These are phyloP conservation scores for Aphanomyces invadans DNA, from an alignment of 352 stramenopile genomes.

Conservation along the genomic window DNA sequence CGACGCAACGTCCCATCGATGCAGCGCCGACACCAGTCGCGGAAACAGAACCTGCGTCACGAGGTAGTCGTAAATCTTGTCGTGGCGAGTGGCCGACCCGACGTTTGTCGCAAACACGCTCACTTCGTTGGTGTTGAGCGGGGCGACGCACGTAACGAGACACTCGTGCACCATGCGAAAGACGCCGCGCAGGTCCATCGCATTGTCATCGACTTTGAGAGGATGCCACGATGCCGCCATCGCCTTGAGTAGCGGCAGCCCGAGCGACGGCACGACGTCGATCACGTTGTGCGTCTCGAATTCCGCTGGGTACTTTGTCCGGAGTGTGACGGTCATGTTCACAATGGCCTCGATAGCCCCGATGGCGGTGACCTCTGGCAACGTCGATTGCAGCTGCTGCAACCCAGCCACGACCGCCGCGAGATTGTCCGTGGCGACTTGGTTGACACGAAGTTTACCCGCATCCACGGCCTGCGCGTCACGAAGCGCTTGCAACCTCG, in stretches of 20 bases:
- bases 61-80: slow-evolving; percentile 20
- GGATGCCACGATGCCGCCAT: slow-evolving; percentile 40
- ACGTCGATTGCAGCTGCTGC: slow-evolving; percentile 31
- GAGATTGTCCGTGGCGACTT: slow-evolving; percentile 28
- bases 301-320: slow-evolving; percentile 39
- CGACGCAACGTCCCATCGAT: slow-evolving; percentile 6
- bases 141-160: slow-evolving; percentile 11
- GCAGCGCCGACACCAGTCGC: not conserved
- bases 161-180: slow-evolving; percentile 5
- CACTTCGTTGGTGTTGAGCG: not conserved
- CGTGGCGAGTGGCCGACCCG: slow-evolving; percentile 17
- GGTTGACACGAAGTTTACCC: not conserved
- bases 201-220: slow-evolving; percentile 27
- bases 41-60: not conserved
- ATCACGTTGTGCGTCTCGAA: slow-evolving; percentile 71
- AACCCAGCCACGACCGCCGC: slow-evolving; percentile 39
- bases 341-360: slow-evolving; percentile 3
- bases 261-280: slow-evolving; percentile 60
- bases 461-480: not conserved
- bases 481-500: not conserved
- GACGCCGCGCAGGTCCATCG: not conserved
- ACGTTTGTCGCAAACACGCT: slow-evolving; percentile 12
- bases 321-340: slow-evolving; percentile 3
- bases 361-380: not conserved
- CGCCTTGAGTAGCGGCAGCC: slow-evolving; percentile 47